phyloP scores from a whole-genome alignment of 1,139 yeast species.

The Suhomyces anneliseae region DNA sequence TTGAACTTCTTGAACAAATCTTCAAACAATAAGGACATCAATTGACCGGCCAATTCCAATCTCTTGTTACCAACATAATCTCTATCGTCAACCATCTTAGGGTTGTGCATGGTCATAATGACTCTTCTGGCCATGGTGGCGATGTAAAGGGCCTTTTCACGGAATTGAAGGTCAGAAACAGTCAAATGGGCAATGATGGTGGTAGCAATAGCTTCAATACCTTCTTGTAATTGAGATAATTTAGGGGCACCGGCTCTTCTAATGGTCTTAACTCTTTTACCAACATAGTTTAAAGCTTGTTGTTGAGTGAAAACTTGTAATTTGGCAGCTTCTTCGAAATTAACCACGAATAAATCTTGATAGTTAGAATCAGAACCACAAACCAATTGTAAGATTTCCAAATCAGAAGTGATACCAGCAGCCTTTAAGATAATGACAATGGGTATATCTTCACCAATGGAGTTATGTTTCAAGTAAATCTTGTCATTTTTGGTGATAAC shows the following conservation, averaged over 20 bases:
- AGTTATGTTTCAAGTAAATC: slow-evolving; percentile 89
- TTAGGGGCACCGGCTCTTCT: slow-evolving; percentile 85
- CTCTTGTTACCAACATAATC: slow-evolving; percentile 99
- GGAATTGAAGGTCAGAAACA: slow-evolving; percentile 80
- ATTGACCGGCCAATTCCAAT: slow-evolving; percentile 94
- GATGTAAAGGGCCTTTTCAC: slow-evolving; percentile 90
- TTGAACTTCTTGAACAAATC: slow-evolving; percentile 96
- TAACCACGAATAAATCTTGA: slow-evolving; percentile 89
- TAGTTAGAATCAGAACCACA: slow-evolving; percentile 87
- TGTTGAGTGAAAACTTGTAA: slow-evolving; percentile 87
- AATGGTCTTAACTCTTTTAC: slow-evolving; percentile 86
- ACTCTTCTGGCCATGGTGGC: slow-evolving; percentile 98
- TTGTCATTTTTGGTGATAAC: slow-evolving; percentile 89
- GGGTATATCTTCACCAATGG: slow-evolving; percentile 93
- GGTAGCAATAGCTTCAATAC: slow-evolving; percentile 95
- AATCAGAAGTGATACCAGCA: slow-evolving; percentile 89
- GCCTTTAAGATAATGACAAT: slow-evolving; percentile 92
- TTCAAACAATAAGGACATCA: slow-evolving; percentile 91
- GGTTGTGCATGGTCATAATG: slow-evolving; percentile 91
- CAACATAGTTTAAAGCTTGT: slow-evolving; percentile 89
- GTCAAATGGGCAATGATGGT: slow-evolving; percentile 94
- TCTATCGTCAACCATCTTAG: slow-evolving; percentile 94
- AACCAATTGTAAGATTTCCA: slow-evolving; percentile 89
- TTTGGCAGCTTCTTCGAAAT: slow-evolving; percentile 91
- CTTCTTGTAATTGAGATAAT: slow-evolving; percentile 82